A percentile compares a stretch with the other conserved stretches of the same genome.
Evolutionary conservation across 768 basidiomycete species (phyloP).

Genomic region (Favolaschia claudopus): DNA sequence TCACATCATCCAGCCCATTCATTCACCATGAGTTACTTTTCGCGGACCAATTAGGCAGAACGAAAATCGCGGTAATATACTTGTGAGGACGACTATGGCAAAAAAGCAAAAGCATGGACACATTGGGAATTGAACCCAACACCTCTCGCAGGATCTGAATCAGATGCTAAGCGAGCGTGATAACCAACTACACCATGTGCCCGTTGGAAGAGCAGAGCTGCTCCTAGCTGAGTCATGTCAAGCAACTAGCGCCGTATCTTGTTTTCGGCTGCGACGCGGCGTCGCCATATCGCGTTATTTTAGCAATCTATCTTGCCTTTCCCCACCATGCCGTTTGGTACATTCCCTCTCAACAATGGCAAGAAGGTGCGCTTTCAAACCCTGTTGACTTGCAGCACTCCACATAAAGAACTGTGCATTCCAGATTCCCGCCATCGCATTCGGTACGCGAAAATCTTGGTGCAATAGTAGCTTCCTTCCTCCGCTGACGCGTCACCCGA

Average conservation of each 20-base stretch:
- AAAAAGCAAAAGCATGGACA: neutral
- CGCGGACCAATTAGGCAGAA: neutral
- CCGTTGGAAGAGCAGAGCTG: neutral
- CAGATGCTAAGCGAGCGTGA: constrained; percentile 14
- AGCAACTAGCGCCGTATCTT: too few species aligned
- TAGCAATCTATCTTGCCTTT: neutral
- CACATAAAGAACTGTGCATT: neutral
- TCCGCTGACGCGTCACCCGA: constrained; percentile 45
- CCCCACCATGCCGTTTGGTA: constrained; percentile 46
- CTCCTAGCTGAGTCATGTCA: too few species aligned
- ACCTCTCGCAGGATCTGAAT: neutral
- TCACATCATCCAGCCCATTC: too few species aligned
- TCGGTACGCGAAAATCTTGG: too few species aligned
- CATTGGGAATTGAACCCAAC: constrained; percentile 17
- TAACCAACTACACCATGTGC: constrained; percentile 17
- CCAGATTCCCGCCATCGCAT: neutral
- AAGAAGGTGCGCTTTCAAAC: constrained; percentile 36
- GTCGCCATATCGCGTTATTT: neutral
- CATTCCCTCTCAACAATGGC: constrained; percentile 50
- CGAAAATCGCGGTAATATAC: neutral
- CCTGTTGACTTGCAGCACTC: neutral
- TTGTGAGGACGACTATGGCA: neutral
- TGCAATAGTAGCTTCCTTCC: constrained; percentile 54
- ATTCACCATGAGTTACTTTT: neutral
- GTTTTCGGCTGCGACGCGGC: too few species aligned